Evolutionary conservation across 2,329 filamentous ascomycete genomes (phyloP).

Genomic region (Bipolaris victoriae): DNA sequence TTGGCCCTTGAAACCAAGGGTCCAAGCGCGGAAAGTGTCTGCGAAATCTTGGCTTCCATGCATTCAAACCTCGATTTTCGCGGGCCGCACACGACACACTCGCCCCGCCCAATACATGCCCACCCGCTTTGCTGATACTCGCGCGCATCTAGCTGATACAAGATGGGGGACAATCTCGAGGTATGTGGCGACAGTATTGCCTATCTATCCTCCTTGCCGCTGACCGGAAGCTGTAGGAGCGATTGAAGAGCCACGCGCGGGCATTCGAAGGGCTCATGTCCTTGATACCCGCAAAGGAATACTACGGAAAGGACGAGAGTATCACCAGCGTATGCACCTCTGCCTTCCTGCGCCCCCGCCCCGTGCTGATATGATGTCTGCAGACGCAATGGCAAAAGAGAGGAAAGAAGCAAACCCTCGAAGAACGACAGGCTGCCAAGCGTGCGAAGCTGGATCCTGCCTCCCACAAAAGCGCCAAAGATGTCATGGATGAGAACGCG

Average conservation of each 20-base stretch:
- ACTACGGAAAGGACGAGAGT: constrained; percentile 77
- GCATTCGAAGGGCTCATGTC: constrained; percentile 87
- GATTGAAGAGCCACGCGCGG: constrained; percentile 65
- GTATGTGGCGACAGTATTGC: constrained; percentile 37
- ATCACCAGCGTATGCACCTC: constrained; percentile 69
- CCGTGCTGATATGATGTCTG: constrained; percentile 17
- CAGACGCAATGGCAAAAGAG: constrained; percentile 95
- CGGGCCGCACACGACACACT: constrained; percentile 37
- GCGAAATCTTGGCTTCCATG: constrained; percentile 28
- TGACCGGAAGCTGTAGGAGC: constrained; percentile 53
- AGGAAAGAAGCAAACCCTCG: constrained; percentile 89
- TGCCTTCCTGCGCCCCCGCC: constrained; percentile 12
- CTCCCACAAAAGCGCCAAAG: constrained; percentile 87
- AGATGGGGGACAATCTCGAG: constrained; percentile 52
- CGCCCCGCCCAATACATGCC: constrained; percentile 20
- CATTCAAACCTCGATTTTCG: constrained; percentile 31
- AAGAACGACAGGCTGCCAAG: constrained; percentile 67
- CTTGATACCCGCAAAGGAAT: constrained; percentile 86
- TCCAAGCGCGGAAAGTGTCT: constrained; percentile 28
- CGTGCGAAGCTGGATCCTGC: constrained; percentile 90
- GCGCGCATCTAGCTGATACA: constrained; percentile 5
- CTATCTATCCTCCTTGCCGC: constrained; percentile 32
- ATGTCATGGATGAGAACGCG: constrained; percentile 86
- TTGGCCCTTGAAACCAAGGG: constrained; percentile 18
- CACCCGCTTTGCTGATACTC: constrained; percentile 2